Conservation (phyloP, 306 rosid species). For the Inga leiocalycina region DNA sequence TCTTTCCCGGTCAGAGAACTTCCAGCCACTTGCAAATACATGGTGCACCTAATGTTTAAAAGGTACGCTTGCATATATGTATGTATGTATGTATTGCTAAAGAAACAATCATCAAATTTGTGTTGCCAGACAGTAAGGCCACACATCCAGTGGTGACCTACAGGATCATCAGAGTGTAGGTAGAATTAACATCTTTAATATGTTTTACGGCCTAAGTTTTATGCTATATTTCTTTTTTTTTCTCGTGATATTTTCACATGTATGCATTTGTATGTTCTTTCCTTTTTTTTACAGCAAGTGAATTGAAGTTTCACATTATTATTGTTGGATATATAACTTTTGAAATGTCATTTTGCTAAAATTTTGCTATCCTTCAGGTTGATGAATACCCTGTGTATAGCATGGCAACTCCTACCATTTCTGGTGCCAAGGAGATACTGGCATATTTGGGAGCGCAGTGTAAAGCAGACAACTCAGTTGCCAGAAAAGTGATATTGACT, state of each 20-base stretch:
- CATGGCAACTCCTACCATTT: slow-evolving; percentile 90
- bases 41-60: slow-evolving; percentile 81
- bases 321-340: neutral
- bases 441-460: slow-evolving; percentile 65
- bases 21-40: slow-evolving; percentile 77
- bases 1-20: slow-evolving; percentile 92
- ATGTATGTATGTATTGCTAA: neutral
- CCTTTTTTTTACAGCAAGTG: neutral
- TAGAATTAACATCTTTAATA: slow-evolving; percentile 41
- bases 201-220: slow-evolving; percentile 8
- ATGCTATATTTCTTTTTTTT: too few relatives aligned
- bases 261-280: neutral
- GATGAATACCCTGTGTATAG: slow-evolving; percentile 84
- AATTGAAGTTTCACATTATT: slow-evolving; percentile 16
- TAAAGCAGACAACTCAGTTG: slow-evolving; percentile 46
- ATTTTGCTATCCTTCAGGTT: slow-evolving; percentile 51
- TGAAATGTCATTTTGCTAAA: slow-evolving; percentile 24
- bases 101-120: slow-evolving; percentile 38
- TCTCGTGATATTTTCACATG: neutral
- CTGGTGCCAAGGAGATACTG: slow-evolving; percentile 91
- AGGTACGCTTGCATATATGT: slow-evolving; percentile 51
- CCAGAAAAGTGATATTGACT: slow-evolving; percentile 66
- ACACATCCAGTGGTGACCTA: slow-evolving; percentile 34
- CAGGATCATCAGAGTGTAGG: slow-evolving; percentile 37
- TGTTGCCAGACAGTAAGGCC: slow-evolving; percentile 43